Evolutionary conservation across 768 basidiomycete species (phyloP), one percentile per base, ranked within the genome.

Genomic region (Boletus rubroflammeus): DNA sequence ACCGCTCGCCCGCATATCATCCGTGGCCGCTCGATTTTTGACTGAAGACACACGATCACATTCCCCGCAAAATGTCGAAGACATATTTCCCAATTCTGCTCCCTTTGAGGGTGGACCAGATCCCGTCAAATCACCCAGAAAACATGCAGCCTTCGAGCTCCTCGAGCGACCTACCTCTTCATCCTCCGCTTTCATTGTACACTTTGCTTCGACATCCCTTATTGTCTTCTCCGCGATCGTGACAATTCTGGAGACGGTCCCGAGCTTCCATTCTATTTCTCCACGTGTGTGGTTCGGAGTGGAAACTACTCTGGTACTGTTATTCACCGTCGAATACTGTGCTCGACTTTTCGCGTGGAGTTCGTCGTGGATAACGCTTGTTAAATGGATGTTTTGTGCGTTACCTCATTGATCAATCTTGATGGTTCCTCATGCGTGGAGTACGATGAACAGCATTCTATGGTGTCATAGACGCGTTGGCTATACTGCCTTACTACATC

Each of bases 401-500:
- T 74, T 21, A 3, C 40, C 15, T 44, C 14, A 17, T 11, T 5
- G 26, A 10, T 31, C 23, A 1, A 43, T 34, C 29, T 36, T 19
- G 31, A 17, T 19, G 10, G 10, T 21, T 47, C 9, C 53, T 62
- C 32, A 55, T 39, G 10, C 17, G 15, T 28, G 17, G 35, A 28
- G 29, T 23, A 25, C 23, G 31, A 26, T 26, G 32, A 47, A 68
- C 58, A 83, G 86, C 88, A 3, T 91, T 94, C 70, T 93, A 88
- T 67, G 91, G 90, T 5, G 79, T 95, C 23, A 82, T 93, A 67
- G 93, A 96, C 64, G 70, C 93, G 15, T 77, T 95, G 52, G 87
- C 92, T 4, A 93, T 96, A 44, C 62, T 90, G 23, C 93, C 93
- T 3, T 95, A 93, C 65, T 95, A 93, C 67, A 82, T 96, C 50